These are phyloP conservation scores for Fraxinus greggii DNA, from an alignment of 305 asterid species.

Conservation along the genomic window DNA sequence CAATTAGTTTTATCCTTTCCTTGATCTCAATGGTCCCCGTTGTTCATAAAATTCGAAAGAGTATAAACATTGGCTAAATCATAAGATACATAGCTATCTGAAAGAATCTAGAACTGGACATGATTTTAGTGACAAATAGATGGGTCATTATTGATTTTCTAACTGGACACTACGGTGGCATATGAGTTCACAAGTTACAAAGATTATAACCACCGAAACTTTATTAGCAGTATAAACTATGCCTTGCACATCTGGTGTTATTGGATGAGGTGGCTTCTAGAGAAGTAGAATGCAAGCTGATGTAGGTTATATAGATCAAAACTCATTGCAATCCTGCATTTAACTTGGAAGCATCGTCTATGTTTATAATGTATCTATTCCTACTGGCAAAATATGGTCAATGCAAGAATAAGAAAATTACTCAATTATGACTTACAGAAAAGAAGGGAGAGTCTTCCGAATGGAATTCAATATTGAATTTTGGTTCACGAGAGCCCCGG, in stretches of 20 bases:
- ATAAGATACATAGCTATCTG: background rate
- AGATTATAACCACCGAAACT: background rate
- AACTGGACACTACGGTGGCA: background rate
- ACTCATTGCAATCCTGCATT: background rate
- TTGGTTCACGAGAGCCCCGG: constrained; percentile 87
- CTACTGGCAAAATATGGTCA: constrained; percentile 7
- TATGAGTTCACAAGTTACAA: background rate
- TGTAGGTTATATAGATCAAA: background rate
- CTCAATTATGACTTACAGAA: constrained; percentile 57
- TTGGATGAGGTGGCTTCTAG: background rate
- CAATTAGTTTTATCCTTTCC: background rate
- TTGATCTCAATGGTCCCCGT: background rate
- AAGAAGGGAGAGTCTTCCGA: constrained; percentile 71
- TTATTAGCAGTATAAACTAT: background rate
- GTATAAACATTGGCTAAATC: background rate
- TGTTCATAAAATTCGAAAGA: background rate
- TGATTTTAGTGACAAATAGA: background rate
- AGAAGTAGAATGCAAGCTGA: background rate
- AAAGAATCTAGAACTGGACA: too few relatives aligned
- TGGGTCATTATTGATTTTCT: background rate
- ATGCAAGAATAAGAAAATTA: constrained; percentile 2
- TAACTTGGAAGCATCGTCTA: background rate
- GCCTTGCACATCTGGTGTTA: background rate
- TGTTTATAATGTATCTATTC: background rate
- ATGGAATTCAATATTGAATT: constrained; percentile 83